Percentiles rank a stretch among this genome's conserved stretches.
Evolutionary conservation across 2,329 filamentous ascomycete species (phyloP).

Genomic region (Trichoderma sp.): DNA sequence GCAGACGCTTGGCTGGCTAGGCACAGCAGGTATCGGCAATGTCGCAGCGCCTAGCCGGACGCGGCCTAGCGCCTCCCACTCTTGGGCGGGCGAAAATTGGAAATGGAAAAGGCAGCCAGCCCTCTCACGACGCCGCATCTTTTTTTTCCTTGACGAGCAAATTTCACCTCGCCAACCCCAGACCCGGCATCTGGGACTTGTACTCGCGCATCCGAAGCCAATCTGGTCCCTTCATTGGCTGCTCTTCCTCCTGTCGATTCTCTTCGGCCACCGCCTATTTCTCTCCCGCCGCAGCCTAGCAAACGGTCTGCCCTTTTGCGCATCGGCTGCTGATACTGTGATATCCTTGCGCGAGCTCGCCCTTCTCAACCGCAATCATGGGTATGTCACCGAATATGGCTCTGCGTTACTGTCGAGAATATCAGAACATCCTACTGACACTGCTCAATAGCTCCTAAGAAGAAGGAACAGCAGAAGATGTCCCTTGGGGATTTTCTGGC

Average conservation of each 20-base stretch:
- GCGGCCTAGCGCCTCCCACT: slow-evolving; percentile 45
- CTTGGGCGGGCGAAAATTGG: slow-evolving; percentile 45
- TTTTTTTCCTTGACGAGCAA: slow-evolving; percentile 45
- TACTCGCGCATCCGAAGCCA: slow-evolving; percentile 27
- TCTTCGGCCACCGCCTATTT: slow-evolving; percentile 11
- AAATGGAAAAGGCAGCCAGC: slow-evolving; percentile 36
- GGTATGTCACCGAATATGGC: slow-evolving; percentile 45
- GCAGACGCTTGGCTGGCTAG: not conserved
- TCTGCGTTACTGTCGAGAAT: not conserved
- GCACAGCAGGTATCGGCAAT: not conserved
- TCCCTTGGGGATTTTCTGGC: slow-evolving; percentile 93
- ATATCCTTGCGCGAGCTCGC: slow-evolving; percentile 50
- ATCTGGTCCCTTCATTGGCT: slow-evolving; percentile 25
- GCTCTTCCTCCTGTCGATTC: slow-evolving; percentile 1
- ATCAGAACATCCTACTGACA: slow-evolving; percentile 20
- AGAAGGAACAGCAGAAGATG: slow-evolving; percentile 95
- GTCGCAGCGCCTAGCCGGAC: slow-evolving; percentile 24
- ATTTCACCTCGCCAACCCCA: slow-evolving; percentile 47
- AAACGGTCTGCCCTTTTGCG: slow-evolving; percentile 35
- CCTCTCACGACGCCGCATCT: slow-evolving; percentile 43
- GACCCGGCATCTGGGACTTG: slow-evolving; percentile 44
- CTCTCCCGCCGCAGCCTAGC: not conserved
- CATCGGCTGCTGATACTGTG: slow-evolving; percentile 35
- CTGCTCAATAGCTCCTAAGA: slow-evolving; percentile 72
- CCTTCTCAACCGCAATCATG: slow-evolving; percentile 60